These are phyloP conservation scores for Cicer cuneatum DNA, from an alignment of 306 rosid genomes.

Conservation along the genomic window DNA sequence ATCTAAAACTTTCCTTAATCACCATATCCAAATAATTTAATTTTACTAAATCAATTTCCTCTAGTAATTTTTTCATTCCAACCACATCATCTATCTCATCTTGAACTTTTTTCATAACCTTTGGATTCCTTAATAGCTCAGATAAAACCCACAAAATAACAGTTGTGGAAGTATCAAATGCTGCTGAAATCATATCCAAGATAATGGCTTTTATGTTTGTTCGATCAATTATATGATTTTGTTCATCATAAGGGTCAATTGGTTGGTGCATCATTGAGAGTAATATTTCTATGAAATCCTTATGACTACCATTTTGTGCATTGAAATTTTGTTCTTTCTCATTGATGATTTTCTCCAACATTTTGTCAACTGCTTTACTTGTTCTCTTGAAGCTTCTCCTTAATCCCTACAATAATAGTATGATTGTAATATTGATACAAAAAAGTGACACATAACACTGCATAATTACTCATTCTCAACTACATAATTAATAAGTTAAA, in stretches of 20 bases:
- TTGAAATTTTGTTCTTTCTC: background rate
- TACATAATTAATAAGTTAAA: no score
- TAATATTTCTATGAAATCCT: slow-evolving; percentile 35
- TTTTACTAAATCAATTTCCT: slow-evolving; percentile 45
- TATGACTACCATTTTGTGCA: no score
- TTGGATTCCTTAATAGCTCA: slow-evolving; percentile 47
- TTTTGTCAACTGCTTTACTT: background rate
- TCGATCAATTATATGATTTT: background rate
- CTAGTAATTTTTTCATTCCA: slow-evolving; percentile 46
- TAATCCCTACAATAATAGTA: no score
- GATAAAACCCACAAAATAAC: slow-evolving; percentile 51
- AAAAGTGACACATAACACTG: no score
- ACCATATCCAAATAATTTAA: slow-evolving; percentile 48
- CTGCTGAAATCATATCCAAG: slow-evolving; percentile 43
- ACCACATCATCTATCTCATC: slow-evolving; percentile 40
- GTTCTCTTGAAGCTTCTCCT: no score
- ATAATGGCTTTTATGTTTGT: slow-evolving; percentile 48
- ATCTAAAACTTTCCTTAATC: slow-evolving; percentile 51
- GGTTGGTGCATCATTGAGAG: slow-evolving; percentile 44
- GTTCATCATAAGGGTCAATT: slow-evolving; percentile 10
- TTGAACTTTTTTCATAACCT: slow-evolving; percentile 42
- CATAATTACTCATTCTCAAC: no score
- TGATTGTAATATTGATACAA: no score
- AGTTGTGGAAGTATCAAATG: slow-evolving; percentile 30
- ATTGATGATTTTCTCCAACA: slow-evolving; percentile 34